Evolutionary conservation across 805 yeast genomes (phyloP), one percentile per base, ranked within the genome.

Genomic region (Candida krabiensis): DNA sequence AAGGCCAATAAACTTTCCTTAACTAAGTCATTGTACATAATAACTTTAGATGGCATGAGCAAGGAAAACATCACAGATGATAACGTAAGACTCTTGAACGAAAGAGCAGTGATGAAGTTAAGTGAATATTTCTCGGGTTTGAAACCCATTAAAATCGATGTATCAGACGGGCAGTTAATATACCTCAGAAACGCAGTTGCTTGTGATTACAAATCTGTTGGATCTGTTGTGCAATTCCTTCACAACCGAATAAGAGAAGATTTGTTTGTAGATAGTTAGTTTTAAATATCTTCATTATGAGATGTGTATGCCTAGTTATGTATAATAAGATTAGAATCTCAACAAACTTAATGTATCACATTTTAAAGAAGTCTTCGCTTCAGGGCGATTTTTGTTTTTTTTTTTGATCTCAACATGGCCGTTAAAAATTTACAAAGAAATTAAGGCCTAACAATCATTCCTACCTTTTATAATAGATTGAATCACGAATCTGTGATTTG

Each of bases 131-230:
- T 60, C 27, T 37, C 23, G 4, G 62, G 62, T 9, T 49, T 46
- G 4, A 37, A 35, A 2, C 34, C 38, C 11, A 33, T 47, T 16
- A 30, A 37, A 4, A 21, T 43, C 2, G 21, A 27, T 1, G 35
- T 33, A 6, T 31, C 23, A 2, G 33, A 21, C 4, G 53, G 56
- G 4, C 41, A 37, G 14, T 28, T 58, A 13, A 35, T 55, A 1
- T 50, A 50, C 22, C 38, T 61, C 29, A 40, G 52, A 18, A 52
- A 47, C 16, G 53, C 52, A 1, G 31, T 61, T 2, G 58, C 56
- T 3, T 60, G 64, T 41, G 58, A 57, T 31, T 51, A 48, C 35
- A 33, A 22, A 15, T 26, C 40, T 12, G 47, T 56, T 11, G 48
- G 30, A 2, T 19, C 33, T 11, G 50, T 56, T 25, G 38, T 55